Conservation (phyloP, 164 flowering plant species). For the Berberis vulgaris region DNA sequence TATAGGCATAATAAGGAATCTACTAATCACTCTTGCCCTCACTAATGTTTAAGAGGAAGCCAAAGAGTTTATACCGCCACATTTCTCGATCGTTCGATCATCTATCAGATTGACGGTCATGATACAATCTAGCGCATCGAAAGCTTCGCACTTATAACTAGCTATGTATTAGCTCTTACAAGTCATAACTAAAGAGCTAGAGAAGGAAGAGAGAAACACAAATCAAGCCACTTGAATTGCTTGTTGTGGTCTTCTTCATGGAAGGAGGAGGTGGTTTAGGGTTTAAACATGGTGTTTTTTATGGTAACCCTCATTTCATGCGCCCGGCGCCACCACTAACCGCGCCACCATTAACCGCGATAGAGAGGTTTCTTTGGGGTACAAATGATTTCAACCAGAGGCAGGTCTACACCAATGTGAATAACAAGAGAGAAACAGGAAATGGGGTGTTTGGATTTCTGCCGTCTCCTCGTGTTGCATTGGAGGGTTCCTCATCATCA, state of each 20-base stretch:
- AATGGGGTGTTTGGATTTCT: neutral
- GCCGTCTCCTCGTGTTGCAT: neutral
- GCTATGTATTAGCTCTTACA: too few relatives aligned
- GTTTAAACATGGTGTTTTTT: neutral
- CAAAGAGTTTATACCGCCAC: neutral
- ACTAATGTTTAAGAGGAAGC: neutral
- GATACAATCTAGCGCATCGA: neutral
- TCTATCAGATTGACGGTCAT: neutral
- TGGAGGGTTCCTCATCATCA: neutral
- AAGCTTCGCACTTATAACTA: too few relatives aligned
- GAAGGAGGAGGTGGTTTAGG: neutral
- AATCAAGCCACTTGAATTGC: constrained; percentile 1
- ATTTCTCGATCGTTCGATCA: neutral
- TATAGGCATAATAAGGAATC: constrained; percentile 19
- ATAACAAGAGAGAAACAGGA: neutral
- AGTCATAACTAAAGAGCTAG: too few relatives aligned
- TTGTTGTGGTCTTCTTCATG: neutral
- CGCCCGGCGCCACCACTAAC: neutral
- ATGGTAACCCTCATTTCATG: neutral
- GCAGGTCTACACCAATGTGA: neutral
- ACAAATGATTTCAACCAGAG: neutral
- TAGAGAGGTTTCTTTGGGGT: neutral
- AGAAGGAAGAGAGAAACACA: neutral
- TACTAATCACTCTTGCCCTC: neutral
- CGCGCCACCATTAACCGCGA: neutral